Evolutionary conservation across 164 flowering plant genomes (phyloP).

Genomic region (Litsea cubeba): DNA sequence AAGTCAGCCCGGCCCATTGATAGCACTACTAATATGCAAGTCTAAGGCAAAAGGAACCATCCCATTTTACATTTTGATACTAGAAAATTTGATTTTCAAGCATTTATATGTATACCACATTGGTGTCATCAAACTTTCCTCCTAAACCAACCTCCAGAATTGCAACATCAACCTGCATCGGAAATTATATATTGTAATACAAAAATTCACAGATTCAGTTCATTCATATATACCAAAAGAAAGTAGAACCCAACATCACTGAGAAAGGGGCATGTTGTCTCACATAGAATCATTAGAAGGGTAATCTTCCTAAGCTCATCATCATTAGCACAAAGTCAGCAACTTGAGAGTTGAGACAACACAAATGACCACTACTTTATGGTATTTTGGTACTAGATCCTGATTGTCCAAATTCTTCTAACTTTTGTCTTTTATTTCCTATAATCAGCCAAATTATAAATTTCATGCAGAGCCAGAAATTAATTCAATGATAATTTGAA

Average conservation of each 20-base stretch:
- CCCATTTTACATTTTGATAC: not conserved
- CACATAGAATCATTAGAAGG: not conserved
- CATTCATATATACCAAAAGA: not conserved
- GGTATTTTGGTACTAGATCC: not conserved
- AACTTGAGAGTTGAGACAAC: not conserved
- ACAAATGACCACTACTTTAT: too few species aligned
- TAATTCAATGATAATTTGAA: not conserved
- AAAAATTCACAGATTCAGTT: not conserved
- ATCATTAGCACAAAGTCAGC: not conserved
- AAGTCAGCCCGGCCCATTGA: not conserved
- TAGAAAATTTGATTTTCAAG: not conserved
- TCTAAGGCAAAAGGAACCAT: too few species aligned
- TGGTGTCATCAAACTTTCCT: slow-evolving; percentile 91
- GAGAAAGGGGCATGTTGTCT: not conserved
- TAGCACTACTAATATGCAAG: not conserved
- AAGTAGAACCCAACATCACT: not conserved
- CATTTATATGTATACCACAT: slow-evolving; percentile 64
- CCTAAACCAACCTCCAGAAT: slow-evolving; percentile 98
- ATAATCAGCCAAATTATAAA: not conserved
- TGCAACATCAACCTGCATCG: slow-evolving; percentile 85
- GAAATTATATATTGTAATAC: not conserved
- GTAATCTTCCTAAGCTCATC: not conserved
- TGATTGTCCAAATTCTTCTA: not conserved
- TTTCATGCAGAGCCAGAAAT: not conserved
- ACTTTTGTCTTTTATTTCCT: not conserved